Base-by-base conservation (phyloP, 2,329 filamentous ascomycete genomes). In the Periconia sp. region DNA sequence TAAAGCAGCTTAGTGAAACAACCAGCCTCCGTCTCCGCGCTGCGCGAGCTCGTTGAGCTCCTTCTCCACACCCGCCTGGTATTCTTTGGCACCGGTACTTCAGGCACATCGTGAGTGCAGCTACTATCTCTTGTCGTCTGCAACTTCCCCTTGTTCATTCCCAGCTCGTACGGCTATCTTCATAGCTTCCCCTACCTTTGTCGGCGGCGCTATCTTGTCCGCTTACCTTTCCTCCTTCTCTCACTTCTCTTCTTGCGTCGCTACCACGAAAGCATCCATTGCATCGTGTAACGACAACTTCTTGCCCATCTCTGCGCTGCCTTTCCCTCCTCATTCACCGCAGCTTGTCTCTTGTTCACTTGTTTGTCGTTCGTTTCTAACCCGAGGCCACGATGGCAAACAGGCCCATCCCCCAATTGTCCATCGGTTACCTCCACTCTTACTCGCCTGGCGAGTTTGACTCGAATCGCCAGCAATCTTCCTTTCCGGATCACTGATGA, bases 371-470 rank as follows among this genome's bases (percentile, higher is more conserved):
- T 53, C 60, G 58, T 47, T 54, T 71, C 68, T 71, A 65, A 71
- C 69, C 46, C 61, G 62, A 61, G 51, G 66, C 63, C 67, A 56
- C 66, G 53, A 63, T 69, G 68, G 70, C 68, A 71, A 72, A 72
- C 67, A 72, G 69, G 65, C 68, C 54, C 54, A 44, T 46, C 40
- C 37, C 40, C 40, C 61, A 50, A 63, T 65, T 65, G 63, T 57
- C 56, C 49, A 25, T 52, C 57, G 50, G 51, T 53, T 46, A 29
- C 46, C 45, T 46, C 46, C 46, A 51, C 44, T 50, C 49, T 53
- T 54, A 40, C 54, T 59, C 55, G 56, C 52, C 54, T 38, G 50
- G 55, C 56, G 51, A 56, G 47, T 47, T 56, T 53, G 54, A 50
- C 46, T 43, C 36, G 46, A 29, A 26, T 15, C 50, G 35, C 42